Conservation (phyloP, 805 yeast species). For the Schwanniomyces polymorphus region DNA sequence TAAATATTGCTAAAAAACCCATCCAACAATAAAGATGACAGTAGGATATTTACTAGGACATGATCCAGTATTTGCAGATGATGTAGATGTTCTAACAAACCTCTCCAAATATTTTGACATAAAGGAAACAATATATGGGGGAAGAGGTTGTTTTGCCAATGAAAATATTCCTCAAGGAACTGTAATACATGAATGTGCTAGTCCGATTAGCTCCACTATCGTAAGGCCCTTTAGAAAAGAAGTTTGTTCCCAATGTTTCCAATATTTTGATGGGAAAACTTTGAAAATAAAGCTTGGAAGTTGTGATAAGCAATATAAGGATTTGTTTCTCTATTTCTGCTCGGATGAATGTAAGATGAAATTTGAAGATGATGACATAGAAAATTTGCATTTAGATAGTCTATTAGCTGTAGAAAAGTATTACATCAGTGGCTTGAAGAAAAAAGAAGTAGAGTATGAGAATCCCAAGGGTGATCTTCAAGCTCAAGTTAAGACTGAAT, state of each 20-base stretch:
- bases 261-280: slow-evolving; percentile 46
- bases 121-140: slow-evolving; percentile 16
- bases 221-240: slow-evolving; percentile 59
- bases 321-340: slow-evolving; percentile 56
- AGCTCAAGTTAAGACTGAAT: slow-evolving; percentile 20
- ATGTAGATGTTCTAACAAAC: neutral
- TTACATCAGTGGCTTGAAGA: slow-evolving; percentile 18
- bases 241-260: slow-evolving; percentile 56
- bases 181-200: slow-evolving; percentile 34
- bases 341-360: slow-evolving; percentile 40
- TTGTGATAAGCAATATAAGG: slow-evolving; percentile 14
- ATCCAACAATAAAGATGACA: neutral
- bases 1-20: neutral
- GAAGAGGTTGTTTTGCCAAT: slow-evolving; percentile 62
- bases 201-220: slow-evolving; percentile 50
- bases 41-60: neutral
- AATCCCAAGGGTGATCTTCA: slow-evolving; percentile 13
- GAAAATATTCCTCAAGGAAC: slow-evolving; percentile 40
- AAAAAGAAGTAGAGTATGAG: slow-evolving; percentile 22
- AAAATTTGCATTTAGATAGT: slow-evolving; percentile 29
- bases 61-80: neutral
- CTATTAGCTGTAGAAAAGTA: slow-evolving; percentile 39
- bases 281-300: slow-evolving; percentile 40
- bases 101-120: neutral
- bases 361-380: slow-evolving; percentile 37